These are phyloP conservation scores for Gossypium trilobum DNA, from an alignment of 441 rosid genomes.

Conservation along the genomic window DNA sequence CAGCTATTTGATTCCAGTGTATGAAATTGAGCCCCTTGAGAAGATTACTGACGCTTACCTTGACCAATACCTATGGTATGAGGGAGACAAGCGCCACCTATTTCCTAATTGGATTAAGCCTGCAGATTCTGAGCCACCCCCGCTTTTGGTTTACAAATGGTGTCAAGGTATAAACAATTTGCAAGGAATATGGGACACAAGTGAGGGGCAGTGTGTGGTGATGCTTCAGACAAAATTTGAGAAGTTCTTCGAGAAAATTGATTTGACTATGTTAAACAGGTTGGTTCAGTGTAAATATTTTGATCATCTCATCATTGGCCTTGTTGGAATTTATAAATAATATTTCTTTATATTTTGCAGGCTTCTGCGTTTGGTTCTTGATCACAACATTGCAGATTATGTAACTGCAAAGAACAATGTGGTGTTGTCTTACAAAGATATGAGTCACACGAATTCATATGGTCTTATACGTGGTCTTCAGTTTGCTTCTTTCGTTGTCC, in stretches of 20 bases:
- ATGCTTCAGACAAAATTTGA: slow-evolving; percentile 99
- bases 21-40: slow-evolving; percentile 96
- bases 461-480: slow-evolving; percentile 98
- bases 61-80: slow-evolving; percentile 97
- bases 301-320: not conserved
- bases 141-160: slow-evolving; percentile 96
- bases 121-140: slow-evolving; percentile 99
- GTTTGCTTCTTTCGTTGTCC: slow-evolving; percentile 98
- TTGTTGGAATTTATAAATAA: not conserved
- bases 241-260: slow-evolving; percentile 95
- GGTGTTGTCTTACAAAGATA: slow-evolving; percentile 92
- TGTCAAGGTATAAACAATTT: slow-evolving; percentile 97
- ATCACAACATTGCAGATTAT: slow-evolving; percentile 97
- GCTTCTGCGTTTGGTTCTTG: slow-evolving; percentile 93
- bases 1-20: slow-evolving; percentile 94
- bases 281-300: slow-evolving; percentile 16
- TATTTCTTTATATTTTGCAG: slow-evolving; percentile 31
- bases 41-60: slow-evolving; percentile 98
- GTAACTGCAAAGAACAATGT: slow-evolving; percentile 97
- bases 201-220: slow-evolving; percentile 97
- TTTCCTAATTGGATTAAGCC: slow-evolving; percentile 99
- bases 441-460: slow-evolving; percentile 97
- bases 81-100: slow-evolving; percentile 96
- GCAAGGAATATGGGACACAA: slow-evolving; percentile 95
- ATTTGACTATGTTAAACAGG: slow-evolving; percentile 96